Evolutionary conservation across 345 rosid species (phyloP), one percentile per base, ranked within the genome.

Genomic region (Lepidium didymum): DNA sequence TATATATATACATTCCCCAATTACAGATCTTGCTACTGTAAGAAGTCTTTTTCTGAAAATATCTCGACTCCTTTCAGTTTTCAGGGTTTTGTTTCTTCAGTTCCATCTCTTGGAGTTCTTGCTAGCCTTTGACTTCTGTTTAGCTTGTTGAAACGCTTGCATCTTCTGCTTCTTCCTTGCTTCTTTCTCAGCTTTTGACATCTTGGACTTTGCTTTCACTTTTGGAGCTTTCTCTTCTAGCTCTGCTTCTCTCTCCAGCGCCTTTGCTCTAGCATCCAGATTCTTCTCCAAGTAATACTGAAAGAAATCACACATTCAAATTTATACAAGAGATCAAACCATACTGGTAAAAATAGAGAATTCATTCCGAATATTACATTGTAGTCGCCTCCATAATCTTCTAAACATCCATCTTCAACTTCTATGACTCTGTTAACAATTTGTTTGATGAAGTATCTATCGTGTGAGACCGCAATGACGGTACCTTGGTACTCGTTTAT

Each of bases 91-190:
- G 31, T 27, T 27, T 27, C 31, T 52, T 87, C 84, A 92, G n/a
- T 90, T 93, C 99, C 99, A 94, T 83, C 97, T 83, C 88, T 90
- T 94, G 10, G 97, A 64, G 19, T 94, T 94, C 83, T 94, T 93
- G 65, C 15, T 6, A 12, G 88, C 87, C 76, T 90, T 92, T 0
- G 96, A 88, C 64, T 85, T 92, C 65, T 88, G 96, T 74, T 90
- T 94, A 3, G 97, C 85, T 19, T 88, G 89, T 69, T 90, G 99
- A 45, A 88, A 94, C 4, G 97, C 92, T 79, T 88, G 85, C 84
- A 83, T 52, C 78, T 84, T 90, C 75, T 90, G 97, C 68, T 93
- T 90, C 95, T 90, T 93, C 75, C 85, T 72, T n/a, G 88, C 99
- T 34, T 84, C 99, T 83, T 90, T 93, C 83, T 90, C 97, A 0